Evolutionary conservation across 2,329 filamentous ascomycete species (phyloP), one percentile per base, ranked within the genome.

Genomic region (Cladophialophora yegresii): DNA sequence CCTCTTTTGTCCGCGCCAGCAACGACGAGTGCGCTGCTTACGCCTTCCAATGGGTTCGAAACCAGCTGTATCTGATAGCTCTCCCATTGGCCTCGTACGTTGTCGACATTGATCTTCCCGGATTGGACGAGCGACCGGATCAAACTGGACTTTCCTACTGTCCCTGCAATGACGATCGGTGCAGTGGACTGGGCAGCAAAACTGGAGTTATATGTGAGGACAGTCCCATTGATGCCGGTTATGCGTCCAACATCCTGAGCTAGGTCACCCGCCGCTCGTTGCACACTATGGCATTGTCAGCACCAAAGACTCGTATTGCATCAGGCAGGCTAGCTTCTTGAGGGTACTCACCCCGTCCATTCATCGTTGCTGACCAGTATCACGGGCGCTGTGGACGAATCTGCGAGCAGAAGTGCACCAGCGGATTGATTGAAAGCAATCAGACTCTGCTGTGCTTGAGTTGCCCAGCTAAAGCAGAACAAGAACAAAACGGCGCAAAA

Each of bases 201-300:
- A 82, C 83, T 10, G 74, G 72, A 71, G 82, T 84, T 85, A 70
- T 82, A 83, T 3, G 86, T 77, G 10, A 70, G 73, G 33, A 81
- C 70, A 0, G 85, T 84, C 63, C 87, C 83, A 73, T 89, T 89
- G 28, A 77, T 81, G 8, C 87, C 87, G 0, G 87, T 89, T 4
- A 90, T 87, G n/a, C 86, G 84, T 16, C 87, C 87, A 76, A 91
- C 89, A 74, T 91, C 89, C 3, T 80, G 72, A 0, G 87, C 86
- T 9, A 91, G 80, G 74, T 91, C 88, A 45, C 86, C 81, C 0
- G 87, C 88, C 4, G 86, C 87, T 28, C 88, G 83, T 60, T 89
- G 81, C 0, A 90, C 88, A 62, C 87, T 43, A 16, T 16, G n/a
- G 5, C n/a, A 16, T 43, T n/a, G 36, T 43, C n/a, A 43, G 36